phyloP scores from a whole-genome alignment of 495 filamentous ascomycete species.

The Neurospora sp. region DNA sequence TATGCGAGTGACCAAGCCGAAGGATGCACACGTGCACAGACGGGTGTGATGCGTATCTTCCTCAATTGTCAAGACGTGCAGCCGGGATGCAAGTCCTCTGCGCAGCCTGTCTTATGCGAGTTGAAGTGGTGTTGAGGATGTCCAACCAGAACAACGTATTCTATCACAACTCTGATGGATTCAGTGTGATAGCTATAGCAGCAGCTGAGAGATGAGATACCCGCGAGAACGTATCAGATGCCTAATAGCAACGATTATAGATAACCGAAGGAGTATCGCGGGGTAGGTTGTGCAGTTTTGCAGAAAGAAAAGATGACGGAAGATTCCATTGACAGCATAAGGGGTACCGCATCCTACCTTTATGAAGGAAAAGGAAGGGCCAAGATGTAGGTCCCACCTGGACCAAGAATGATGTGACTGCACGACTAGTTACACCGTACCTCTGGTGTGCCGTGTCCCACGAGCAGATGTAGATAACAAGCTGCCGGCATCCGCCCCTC shows the following conservation, averaged over 20 bases:
- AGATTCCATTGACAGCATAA: neutral
- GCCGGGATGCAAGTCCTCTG: neutral
- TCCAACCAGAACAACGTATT: neutral
- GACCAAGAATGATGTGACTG: neutral
- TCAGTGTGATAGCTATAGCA: neutral
- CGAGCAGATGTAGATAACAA: neutral
- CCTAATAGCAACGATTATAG: neutral
- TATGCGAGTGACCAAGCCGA: neutral
- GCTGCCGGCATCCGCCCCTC: neutral
- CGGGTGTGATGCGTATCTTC: neutral
- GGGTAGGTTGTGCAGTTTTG: neutral
- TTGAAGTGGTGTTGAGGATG: neutral
- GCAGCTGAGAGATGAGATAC: neutral
- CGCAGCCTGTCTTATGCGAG: neutral
- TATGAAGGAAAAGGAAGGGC: neutral
- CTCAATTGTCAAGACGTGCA: neutral
- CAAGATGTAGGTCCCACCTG: neutral
- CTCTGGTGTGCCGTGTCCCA: neutral
- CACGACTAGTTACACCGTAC: neutral
- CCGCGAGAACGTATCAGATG: neutral
- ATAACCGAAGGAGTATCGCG: neutral
- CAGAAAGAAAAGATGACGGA: neutral
- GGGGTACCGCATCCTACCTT: neutral
- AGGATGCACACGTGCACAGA: neutral
- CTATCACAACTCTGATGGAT: neutral